Evolutionary conservation across 768 basidiomycete genomes (phyloP).

Genomic region (Pleurotus sapidus): DNA sequence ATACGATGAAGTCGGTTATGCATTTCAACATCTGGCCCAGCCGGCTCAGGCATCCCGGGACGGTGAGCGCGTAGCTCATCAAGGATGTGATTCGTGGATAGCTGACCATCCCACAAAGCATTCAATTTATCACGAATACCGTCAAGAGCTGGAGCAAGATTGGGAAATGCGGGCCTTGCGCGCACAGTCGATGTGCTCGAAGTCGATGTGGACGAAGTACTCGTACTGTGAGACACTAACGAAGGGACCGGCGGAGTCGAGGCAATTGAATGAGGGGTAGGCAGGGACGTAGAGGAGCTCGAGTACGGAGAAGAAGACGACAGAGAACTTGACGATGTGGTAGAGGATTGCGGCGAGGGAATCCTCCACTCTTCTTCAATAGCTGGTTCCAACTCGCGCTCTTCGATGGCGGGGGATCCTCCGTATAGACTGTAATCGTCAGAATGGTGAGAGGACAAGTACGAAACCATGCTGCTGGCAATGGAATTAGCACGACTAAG

Average conservation of each 20-base stretch:
- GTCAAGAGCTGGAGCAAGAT: constrained; percentile 52
- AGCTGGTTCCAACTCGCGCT: not conserved
- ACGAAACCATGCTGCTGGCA: constrained; percentile 40
- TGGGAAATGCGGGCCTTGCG: constrained; percentile 30
- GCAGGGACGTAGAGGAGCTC: constrained; percentile 24
- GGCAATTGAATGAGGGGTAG: constrained; percentile 28
- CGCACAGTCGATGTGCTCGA: constrained; percentile 26
- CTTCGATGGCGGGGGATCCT: not conserved
- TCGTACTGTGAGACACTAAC: constrained; percentile 23
- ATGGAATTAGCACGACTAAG: constrained; percentile 31
- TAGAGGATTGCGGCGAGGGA: constrained; percentile 8
- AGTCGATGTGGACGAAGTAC: constrained; percentile 31
- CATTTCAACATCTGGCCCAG: constrained; percentile 30
- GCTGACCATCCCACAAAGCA: constrained; percentile 63
- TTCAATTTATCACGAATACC: constrained; percentile 57
- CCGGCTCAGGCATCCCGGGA: constrained; percentile 28
- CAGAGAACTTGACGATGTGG: constrained; percentile 11
- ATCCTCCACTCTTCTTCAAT: constrained; percentile 3
- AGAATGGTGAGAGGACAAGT: constrained; percentile 64
- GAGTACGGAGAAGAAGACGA: constrained; percentile 29
- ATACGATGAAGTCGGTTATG: constrained; percentile 40
- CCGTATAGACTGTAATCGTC: constrained; percentile 49
- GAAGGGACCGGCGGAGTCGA: constrained; percentile 29
- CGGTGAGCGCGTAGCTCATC: constrained; percentile 54
- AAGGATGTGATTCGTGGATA: constrained; percentile 54